Conservation (phyloP, 2,329 filamentous ascomycete species). For the Alternaria incomplexa region DNA sequence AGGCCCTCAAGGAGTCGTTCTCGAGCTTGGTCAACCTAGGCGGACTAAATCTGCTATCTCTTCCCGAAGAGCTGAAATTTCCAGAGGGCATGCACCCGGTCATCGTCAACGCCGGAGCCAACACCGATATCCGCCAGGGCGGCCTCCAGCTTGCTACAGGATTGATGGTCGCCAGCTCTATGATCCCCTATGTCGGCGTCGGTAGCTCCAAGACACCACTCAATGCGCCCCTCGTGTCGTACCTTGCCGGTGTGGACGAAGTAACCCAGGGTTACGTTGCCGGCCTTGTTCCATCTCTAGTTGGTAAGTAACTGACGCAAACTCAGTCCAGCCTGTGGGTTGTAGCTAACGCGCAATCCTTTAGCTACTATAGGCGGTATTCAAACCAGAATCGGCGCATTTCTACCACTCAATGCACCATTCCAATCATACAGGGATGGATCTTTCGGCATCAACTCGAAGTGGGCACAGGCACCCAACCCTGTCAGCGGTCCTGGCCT, state of each 20-base stretch:
- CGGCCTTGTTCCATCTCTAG: constrained; percentile 5
- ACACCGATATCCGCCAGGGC: constrained; percentile 10
- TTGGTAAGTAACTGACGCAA: not conserved
- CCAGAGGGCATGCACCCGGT: constrained; percentile 10
- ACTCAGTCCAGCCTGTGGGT: not conserved
- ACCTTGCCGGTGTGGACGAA: constrained; percentile 6
- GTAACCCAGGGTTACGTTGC: constrained; percentile 2
- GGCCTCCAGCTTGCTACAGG: constrained; percentile 4
- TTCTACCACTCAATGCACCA: constrained; percentile 4
- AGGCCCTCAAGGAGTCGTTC: constrained; percentile 8
- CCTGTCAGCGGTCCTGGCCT: constrained; percentile 6
- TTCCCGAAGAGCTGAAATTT: constrained; percentile 2
- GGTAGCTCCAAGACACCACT: constrained; percentile 3
- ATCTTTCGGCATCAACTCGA: constrained; percentile 6
- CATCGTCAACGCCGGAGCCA: not conserved
- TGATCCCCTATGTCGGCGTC: constrained; percentile 9
- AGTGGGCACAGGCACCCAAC: constrained; percentile 11
- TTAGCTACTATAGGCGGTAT: constrained; percentile 8
- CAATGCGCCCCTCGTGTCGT: constrained; percentile 4
- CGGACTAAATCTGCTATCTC: not conserved
- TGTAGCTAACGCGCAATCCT: not conserved
- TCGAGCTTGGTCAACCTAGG: constrained; percentile 1
- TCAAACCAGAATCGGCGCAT: constrained; percentile 7
- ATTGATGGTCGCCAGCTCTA: constrained; percentile 1
- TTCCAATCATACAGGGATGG: constrained; percentile 6